Conservation (phyloP, 805 yeast genomes). For the Suhomyces kilbournensis region DNA sequence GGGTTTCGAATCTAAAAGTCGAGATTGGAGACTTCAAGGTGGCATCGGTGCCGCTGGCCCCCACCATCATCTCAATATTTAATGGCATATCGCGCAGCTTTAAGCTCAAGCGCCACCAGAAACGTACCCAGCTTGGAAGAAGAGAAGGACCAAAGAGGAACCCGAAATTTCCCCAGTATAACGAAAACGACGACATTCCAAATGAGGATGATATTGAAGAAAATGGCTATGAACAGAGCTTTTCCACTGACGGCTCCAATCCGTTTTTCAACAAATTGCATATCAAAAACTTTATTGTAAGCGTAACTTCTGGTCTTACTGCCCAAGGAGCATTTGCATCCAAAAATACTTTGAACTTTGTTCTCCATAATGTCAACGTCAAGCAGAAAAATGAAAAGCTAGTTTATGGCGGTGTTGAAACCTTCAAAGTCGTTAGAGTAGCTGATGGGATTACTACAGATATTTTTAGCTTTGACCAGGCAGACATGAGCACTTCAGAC, state of each 20-base stretch:
- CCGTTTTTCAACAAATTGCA: slow-evolving; percentile 37
- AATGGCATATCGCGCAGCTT: slow-evolving; percentile 36
- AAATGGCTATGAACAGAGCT: too few relatives aligned
- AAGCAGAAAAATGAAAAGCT: slow-evolving; percentile 43
- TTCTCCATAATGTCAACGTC: slow-evolving; percentile 29
- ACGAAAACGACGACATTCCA: slow-evolving; percentile 7
- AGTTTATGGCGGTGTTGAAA: slow-evolving; percentile 48
- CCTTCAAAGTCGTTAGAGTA: slow-evolving; percentile 23
- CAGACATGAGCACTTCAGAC: background rate
- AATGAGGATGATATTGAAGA: slow-evolving; percentile 10
- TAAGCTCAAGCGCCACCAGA: slow-evolving; percentile 32
- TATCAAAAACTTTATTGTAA: slow-evolving; percentile 36
- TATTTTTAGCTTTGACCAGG: slow-evolving; percentile 6
- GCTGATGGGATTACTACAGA: background rate
- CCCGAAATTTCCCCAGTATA: slow-evolving; percentile 25
- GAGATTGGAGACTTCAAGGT: slow-evolving; percentile 40
- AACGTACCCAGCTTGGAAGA: slow-evolving; percentile 14
- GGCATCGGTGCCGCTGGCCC: slow-evolving; percentile 44
- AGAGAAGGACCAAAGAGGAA: slow-evolving; percentile 5
- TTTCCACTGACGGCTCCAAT: too few relatives aligned
- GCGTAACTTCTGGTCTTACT: slow-evolving; percentile 47
- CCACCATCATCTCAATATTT: slow-evolving; percentile 34
- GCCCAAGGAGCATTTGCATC: slow-evolving; percentile 40
- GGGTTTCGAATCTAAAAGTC: slow-evolving; percentile 33
- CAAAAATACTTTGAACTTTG: slow-evolving; percentile 23